These are phyloP conservation scores for Geotrichum restrictum DNA, from an alignment of 1,139 yeast genomes.

Conservation along the genomic window DNA sequence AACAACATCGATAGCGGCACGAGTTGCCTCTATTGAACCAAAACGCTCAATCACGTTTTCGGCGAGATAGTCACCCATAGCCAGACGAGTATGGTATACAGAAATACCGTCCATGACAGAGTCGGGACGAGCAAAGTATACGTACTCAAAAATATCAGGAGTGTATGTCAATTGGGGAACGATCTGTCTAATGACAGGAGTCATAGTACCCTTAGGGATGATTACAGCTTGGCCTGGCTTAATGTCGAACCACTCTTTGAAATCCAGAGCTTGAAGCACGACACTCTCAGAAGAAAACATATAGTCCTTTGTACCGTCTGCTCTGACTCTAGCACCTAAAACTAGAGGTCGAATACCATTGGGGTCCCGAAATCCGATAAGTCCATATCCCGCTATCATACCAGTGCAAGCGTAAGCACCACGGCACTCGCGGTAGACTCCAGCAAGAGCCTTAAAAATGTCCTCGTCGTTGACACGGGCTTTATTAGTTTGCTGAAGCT, in stretches of 20 bases:
- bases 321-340: slow-evolving; percentile 69
- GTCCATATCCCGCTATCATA: slow-evolving; percentile 92
- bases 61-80: slow-evolving; percentile 92
- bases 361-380: slow-evolving; percentile 95
- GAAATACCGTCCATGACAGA: slow-evolving; percentile 93
- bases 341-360: slow-evolving; percentile 91
- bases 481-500: slow-evolving; percentile 86
- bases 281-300: slow-evolving; percentile 96
- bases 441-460: slow-evolving; percentile 77
- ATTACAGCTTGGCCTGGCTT: slow-evolving; percentile 96
- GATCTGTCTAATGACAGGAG: slow-evolving; percentile 82
- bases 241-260: slow-evolving; percentile 71
- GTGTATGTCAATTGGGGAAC: slow-evolving; percentile 75
- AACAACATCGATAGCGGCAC: slow-evolving; percentile 76
- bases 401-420: slow-evolving; percentile 97
- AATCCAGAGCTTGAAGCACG: slow-evolving; percentile 91
- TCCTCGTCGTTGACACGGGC: slow-evolving; percentile 89
- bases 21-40: slow-evolving; percentile 46
- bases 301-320: slow-evolving; percentile 75
- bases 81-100: slow-evolving; percentile 86
- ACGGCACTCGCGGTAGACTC: slow-evolving; percentile 73
- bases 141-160: slow-evolving; percentile 96
- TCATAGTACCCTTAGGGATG: slow-evolving; percentile 64
- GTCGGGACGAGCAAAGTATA: slow-evolving; percentile 96
- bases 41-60: slow-evolving; percentile 56